Base-by-base conservation (phyloP, 2,329 filamentous ascomycete species). In the Claviceps sorghi region DNA sequence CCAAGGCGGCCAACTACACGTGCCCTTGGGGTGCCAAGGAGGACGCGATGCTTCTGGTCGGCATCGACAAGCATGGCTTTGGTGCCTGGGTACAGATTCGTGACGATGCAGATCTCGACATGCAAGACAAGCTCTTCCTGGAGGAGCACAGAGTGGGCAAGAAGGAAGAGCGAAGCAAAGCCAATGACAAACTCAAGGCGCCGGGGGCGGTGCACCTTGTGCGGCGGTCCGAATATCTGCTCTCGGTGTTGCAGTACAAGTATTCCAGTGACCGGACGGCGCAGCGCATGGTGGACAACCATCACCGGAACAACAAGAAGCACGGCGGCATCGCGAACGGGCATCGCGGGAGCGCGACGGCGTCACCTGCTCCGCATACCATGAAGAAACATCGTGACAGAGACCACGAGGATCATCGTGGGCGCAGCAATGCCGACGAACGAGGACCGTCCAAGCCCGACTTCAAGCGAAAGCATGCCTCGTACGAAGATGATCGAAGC, bases 131-230 rank as follows among this genome's bases (percentile, higher is more conserved):
- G 63, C 87, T 97, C 65, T 98, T 95, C 71, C 72, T 98, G 1
- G 93, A 98, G 65, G 94, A 98, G 67, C 90, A 97, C 66, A 86
- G 91, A n/a, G 91, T 97, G 19, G 93, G 95, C 66, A 93, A 94
- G 71, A 97, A 97, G 66, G 90, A 93, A 61, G 89, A 96, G 67
- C 84, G 93, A 38, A 86, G 76, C 62, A 88, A 88, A 61, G 80
- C 73, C 17, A 84, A 88, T 19, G 85, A 84, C 53, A 83, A 84
- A 56, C 86, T 87, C 38, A 94, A 95, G 62, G 95, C 91, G 2
- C 93, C 93, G 4, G 93, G 93, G n/a, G 91, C 93, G 22, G 93
- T 98, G 30, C 93, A 98, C 65, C 81, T 98, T 45, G 91, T 97
- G 51, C 88, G 93, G 48, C 86, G 93, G 54, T 87, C 91, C 10